Evolutionary conservation across 139 green algal species (phyloP), one percentile per base, ranked within the genome.

Genomic region (Spirogloea muscicola): DNA sequence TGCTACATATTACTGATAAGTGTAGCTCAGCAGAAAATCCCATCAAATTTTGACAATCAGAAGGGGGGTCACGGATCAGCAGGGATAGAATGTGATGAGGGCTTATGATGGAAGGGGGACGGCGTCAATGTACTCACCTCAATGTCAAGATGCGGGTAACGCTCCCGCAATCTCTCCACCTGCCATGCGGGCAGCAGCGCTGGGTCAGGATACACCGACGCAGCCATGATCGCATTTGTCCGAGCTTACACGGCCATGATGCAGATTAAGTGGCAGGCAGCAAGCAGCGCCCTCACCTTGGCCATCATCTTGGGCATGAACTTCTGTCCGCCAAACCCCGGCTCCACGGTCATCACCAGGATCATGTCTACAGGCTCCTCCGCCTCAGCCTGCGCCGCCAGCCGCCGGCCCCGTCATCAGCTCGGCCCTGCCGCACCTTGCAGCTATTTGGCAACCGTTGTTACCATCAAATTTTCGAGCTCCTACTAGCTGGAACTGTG

Each of bases 241-340:
- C n/a, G n/a, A n/a, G n/a, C n/a, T n/a, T n/a, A n/a, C n/a, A n/a
- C n/a, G n/a, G n/a, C n/a, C n/a, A n/a, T n/a, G n/a, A n/a, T n/a
- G n/a, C n/a, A n/a, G n/a, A n/a, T n/a, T n/a, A n/a, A n/a, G n/a
- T n/a, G 18, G 44, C 18, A 18, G 44, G 44, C 44, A 55, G 18
- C 18, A 18, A 55, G n/a, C n/a, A n/a, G n/a, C n/a, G n/a, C n/a
- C n/a, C n/a, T n/a, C 44, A 84, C 72, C 40, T 84, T 77, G 38
- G 68, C 55, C 52, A 82, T 74, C 75, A 77, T 96, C 38, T 72
- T 57, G 73, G 91, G 76, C 58, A 92, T 84, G 77, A 96, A 94
- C 58, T 84, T 80, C 81, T 96, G 92, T 1, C 92, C 92, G 3
- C 92, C 91, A 86, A 96, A 96, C 3, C 92, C 92, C 25, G 91